Evolutionary conservation across 441 rosid species (phyloP), one percentile per base, ranked within the genome.

Genomic region (Adansonia grandidieri): DNA sequence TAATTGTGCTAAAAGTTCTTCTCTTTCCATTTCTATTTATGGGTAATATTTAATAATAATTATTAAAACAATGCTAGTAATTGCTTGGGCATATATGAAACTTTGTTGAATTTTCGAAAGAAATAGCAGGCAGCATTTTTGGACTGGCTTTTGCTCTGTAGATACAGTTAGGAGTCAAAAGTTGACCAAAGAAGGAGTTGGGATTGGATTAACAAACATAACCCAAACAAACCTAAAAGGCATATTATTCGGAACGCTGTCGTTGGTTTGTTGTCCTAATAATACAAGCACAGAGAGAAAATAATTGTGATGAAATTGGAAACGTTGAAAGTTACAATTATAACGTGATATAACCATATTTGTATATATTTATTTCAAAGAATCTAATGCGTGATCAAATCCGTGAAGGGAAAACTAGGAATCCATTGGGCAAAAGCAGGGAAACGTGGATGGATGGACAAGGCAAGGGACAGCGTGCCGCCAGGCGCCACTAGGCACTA

Each of bases 381-480:
- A 45, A 67, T 67, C 54, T 9, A 2, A 15, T 63, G 19, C 4
- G 9, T 19, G 62, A 58, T 9, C 4, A 58, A 68, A 68, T 20
- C 10, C 1, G 73, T 17, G 73, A 5, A 22, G 6, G 42, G 57
- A 44, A 44, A 51, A 42, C 24, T 63, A 64, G 69, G 80, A 22
- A 76, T 71, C 58, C 68, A 64, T 51, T 1, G 42, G 5, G 67
- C 76, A 1, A 28, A 47, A 20, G 17, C 8, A 37, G 42, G 56
- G 56, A 47, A 14, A 2, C 67, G 37, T 37, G 20, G 68, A 5
- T 14, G 44, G 19, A 14, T 14, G n/a, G 47, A 2, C 14, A 2
- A 13, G 70, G 68, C 61, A 63, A 64, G 58, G n/a, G 28, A 56
- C 70, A 76, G 45, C 63, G 69, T 48, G 63, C 48, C 45, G 75